Evolutionary conservation across 2,329 filamentous ascomycete genomes (phyloP).

Genomic region (Venturia nashicola): DNA sequence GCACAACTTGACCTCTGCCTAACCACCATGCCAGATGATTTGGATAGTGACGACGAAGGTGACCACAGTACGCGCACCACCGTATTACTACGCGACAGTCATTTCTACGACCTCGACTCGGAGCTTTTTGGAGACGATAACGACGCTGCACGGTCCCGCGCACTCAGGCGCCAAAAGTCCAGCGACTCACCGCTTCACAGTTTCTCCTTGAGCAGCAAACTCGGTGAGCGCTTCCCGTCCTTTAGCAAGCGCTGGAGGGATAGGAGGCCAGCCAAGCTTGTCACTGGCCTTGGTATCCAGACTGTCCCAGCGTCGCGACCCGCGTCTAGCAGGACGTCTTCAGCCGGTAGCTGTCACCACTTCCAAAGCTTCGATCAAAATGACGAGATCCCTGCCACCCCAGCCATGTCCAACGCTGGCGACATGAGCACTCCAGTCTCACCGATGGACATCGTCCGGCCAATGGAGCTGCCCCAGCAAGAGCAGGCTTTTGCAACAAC

Average conservation of each 20-base stretch:
- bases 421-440: constrained; percentile 17
- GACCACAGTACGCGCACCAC: constrained; percentile 13
- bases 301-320: constrained; percentile 41
- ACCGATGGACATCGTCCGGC: constrained; percentile 27
- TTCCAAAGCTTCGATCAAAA: constrained; percentile 29
- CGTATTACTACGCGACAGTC: constrained; percentile 33
- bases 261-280: constrained; percentile 27
- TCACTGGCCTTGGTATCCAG: constrained; percentile 23
- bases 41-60: neutral
- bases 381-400: constrained; percentile 1
- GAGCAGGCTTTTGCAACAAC: constrained; percentile 60
- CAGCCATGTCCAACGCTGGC: neutral
- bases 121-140: constrained; percentile 52
- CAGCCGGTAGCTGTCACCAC: constrained; percentile 49
- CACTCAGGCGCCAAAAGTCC: constrained; percentile 44
- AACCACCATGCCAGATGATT: constrained; percentile 2
- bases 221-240: constrained; percentile 48
- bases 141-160: constrained; percentile 38
- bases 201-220: constrained; percentile 43
- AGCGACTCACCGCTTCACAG: constrained; percentile 48
- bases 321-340: constrained; percentile 67
- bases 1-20: neutral
- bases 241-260: constrained; percentile 43
- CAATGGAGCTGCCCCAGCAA: constrained; percentile 33
- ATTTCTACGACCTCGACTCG: constrained; percentile 50